Conservation (phyloP, 2,329 filamentous ascomycete species). For the Colletotrichum cereale region DNA sequence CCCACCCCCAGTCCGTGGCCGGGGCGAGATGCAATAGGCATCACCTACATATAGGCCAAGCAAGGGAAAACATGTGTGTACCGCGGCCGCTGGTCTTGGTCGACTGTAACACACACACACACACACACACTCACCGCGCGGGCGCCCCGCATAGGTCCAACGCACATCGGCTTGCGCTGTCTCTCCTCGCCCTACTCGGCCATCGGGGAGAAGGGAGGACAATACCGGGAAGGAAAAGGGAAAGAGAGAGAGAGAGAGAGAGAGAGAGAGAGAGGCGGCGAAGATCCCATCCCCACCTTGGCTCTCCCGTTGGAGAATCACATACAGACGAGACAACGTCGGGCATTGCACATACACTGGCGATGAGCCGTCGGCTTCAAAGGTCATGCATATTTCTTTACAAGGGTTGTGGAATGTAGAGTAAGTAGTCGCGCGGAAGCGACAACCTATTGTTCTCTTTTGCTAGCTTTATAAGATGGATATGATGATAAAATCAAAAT, state of each 20-base stretch:
- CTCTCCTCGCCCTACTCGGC: not conserved
- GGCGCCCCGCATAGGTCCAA: not conserved
- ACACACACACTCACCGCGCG: not conserved
- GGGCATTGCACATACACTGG: not conserved
- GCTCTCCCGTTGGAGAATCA: not conserved
- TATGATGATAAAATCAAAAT: not conserved
- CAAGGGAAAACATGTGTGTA: not conserved
- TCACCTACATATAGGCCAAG: constrained; percentile 5
- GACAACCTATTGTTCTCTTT: not conserved
- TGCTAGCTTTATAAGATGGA: not conserved
- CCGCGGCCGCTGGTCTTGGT: not conserved
- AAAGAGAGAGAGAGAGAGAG: not conserved
- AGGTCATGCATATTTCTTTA: not conserved
- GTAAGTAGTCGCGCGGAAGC: not conserved
- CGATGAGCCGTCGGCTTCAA: not conserved
- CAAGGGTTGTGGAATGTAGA: not conserved
- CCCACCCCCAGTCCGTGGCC: not conserved
- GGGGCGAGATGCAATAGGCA: not conserved
- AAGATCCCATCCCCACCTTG: not conserved
- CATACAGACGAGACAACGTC: not conserved
- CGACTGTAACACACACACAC: not conserved
- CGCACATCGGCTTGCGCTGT: not conserved
- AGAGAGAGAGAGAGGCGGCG: no score
- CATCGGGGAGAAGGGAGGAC: not conserved
- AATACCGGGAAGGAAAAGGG: not conserved